phyloP scores from a whole-genome alignment of 1,139 yeast genomes.

The Sugiyamaella sp. region DNA sequence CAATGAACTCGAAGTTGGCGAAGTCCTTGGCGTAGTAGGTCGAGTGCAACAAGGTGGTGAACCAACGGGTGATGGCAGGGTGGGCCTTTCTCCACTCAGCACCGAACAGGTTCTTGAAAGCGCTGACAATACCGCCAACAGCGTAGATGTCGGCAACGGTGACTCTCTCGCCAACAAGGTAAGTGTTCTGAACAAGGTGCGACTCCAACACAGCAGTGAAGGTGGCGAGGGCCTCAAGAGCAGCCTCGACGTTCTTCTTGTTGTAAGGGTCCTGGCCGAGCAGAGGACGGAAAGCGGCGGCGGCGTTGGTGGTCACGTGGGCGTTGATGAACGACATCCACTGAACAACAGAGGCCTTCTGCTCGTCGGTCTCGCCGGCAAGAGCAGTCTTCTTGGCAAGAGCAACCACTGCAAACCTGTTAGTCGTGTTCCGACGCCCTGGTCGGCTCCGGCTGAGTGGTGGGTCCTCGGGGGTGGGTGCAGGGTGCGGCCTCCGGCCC shows the following conservation, averaged over 20 bases:
- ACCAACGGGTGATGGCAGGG: constrained; percentile 88
- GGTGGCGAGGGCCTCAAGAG: constrained; percentile 48
- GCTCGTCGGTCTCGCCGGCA: constrained; percentile 65
- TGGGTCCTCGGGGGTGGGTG: neutral
- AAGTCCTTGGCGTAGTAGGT: constrained; percentile 44
- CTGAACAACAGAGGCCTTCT: constrained; percentile 70
- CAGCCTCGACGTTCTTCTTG: constrained; percentile 74
- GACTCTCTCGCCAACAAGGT: constrained; percentile 87
- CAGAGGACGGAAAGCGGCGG: constrained; percentile 48
- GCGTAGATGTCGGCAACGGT: constrained; percentile 80
- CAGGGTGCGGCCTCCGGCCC: neutral
- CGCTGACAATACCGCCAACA: constrained; percentile 63
- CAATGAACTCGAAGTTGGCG: constrained; percentile 55
- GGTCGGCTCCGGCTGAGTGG: neutral
- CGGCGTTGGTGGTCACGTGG: constrained; percentile 58
- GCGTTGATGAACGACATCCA: constrained; percentile 84
- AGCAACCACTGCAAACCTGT: constrained; percentile 35
- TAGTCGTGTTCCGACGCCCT: neutral
- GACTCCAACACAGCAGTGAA: constrained; percentile 42
- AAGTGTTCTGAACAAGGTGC: constrained; percentile 68
- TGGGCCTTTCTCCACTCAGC: constrained; percentile 71
- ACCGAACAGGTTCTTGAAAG: constrained; percentile 71
- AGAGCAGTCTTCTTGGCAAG: constrained; percentile 45
- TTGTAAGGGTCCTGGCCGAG: constrained; percentile 65
- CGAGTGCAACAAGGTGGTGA: constrained; percentile 58